Conservation (phyloP, 768 basidiomycete species). For the Krasilnikovozyma curviuscula region DNA sequence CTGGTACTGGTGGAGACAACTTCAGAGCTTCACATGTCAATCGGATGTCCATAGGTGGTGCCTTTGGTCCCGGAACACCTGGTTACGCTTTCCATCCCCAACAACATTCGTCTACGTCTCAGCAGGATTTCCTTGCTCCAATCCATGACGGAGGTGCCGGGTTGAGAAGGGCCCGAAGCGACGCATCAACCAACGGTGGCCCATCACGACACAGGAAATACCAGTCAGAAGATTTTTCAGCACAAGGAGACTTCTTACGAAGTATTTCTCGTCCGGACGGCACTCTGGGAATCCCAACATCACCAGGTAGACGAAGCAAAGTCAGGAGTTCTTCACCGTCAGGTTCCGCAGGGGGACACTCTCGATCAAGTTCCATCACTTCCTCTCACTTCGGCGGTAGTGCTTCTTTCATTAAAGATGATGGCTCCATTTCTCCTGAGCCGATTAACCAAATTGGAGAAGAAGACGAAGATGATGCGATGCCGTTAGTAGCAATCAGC, state of each 20-base stretch:
- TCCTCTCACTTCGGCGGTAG: not conserved
- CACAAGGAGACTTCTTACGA: not conserved
- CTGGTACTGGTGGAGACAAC: too few species aligned
- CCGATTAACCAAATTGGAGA: too few species aligned
- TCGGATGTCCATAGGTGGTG: too few species aligned
- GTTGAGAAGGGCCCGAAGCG: not conserved
- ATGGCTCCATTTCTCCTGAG: too few species aligned
- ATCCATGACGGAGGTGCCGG: not conserved
- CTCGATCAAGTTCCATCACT: slow-evolving; percentile 1
- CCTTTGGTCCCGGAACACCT: too few species aligned
- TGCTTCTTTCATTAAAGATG: too few species aligned
- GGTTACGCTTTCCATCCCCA: too few species aligned
- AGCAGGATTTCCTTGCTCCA: not conserved
- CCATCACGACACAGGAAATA: not conserved
- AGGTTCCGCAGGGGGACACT: not conserved
- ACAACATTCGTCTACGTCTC: not conserved
- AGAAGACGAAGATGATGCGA: not conserved
- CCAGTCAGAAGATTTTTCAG: too few species aligned
- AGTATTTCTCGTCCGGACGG: not conserved
- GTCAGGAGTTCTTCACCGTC: not conserved
- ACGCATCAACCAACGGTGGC: not conserved
- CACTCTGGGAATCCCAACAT: slow-evolving; percentile 1
- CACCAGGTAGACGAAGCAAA: not conserved
- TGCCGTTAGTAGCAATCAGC: not conserved
- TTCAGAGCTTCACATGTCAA: too few species aligned